A percentile compares a stretch with the other conserved stretches of the same genome.
These are phyloP conservation scores for Backusella tarrabulga DNA, from an alignment of 192 early-diverging fungal species.

Conservation along the genomic window DNA sequence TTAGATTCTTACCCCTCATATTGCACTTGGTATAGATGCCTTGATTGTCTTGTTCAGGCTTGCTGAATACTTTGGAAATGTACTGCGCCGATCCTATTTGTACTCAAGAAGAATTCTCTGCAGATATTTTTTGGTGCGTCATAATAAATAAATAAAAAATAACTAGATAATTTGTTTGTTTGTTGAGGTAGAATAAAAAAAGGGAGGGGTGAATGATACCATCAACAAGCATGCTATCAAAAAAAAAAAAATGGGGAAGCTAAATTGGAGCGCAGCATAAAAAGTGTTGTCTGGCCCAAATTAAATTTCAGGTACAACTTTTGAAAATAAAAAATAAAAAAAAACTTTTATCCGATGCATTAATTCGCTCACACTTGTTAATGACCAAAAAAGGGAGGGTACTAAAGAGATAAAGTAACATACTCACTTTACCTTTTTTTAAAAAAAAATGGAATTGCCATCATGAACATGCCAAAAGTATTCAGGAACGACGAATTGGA, in stretches of 20 bases:
- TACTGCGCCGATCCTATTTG: no score
- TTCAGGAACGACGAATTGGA: not conserved
- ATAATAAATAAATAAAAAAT: no score
- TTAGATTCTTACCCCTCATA: no score
- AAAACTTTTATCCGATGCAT: not conserved
- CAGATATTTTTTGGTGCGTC: no score
- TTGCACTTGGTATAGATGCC: no score
- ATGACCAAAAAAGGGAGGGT: not conserved
- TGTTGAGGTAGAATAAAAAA: not conserved
- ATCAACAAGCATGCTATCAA: no score
- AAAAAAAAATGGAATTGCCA: not conserved
- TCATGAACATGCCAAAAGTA: not conserved
- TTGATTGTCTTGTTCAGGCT: no score
- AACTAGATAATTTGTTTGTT: no score
- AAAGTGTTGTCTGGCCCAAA: not conserved
- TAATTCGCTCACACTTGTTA: not conserved
- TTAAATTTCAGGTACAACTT: not conserved
- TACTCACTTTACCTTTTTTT: not conserved
- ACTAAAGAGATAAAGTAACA: not conserved
- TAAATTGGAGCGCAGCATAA: slow-evolving; percentile 4
- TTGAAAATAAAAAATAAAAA: not conserved
- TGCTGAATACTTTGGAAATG: no score
- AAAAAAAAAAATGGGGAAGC: not conserved
- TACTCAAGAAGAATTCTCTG: no score
- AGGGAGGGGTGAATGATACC: not conserved